Base-by-base conservation (phyloP, 768 basidiomycete genomes). In the Russula vinacea region DNA sequence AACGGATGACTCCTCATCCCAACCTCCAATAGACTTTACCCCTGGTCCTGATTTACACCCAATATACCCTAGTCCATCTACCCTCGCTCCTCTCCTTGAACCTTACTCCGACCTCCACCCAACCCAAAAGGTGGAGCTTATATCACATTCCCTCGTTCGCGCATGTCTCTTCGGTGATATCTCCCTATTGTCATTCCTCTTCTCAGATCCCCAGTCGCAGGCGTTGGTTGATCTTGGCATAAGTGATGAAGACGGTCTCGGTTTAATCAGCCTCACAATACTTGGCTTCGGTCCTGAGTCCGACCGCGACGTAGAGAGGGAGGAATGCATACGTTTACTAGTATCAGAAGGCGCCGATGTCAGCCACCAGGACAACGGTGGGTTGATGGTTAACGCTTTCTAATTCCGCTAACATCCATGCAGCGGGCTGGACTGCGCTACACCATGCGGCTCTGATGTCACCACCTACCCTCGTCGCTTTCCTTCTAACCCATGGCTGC, bases 381-480 rank as follows among this genome's bases (percentile, higher is more conserved):
- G 49, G 81, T 74, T n/a, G 45, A 50, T 5, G 29, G 9, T 45
- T 55, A 44, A 16, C 33, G 37, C 52, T 39, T 52, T 29, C 58
- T 22, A 52, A 39, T 58, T 8, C 50, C 35, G 3, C 35, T 59
- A 40, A 56, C 51, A 58, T 42, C 22, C 51, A 53, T 65, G 52
- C 70, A 97, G 94, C 84, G 65, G 95, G 96, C 39, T 98, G 97
- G 97, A 94, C 92, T 11, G 87, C 95, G 3, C 80, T 99, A 14
- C 96, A 98, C 71, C 88, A 96, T 76, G 93, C 96, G 9, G 90
- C 90, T 9, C 76, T 98, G 57, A 78, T 92, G 42, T 86, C 92
- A 14, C 94, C 96, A 37, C 91, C 95, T 3, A 94, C 94, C 2
- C 78, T 98, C 24, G 83, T 98, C 24, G 93, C 94, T 0, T 89